These are phyloP conservation scores for Suhomyces terraborum DNA, from an alignment of 1,139 yeast genomes.

Conservation along the genomic window DNA sequence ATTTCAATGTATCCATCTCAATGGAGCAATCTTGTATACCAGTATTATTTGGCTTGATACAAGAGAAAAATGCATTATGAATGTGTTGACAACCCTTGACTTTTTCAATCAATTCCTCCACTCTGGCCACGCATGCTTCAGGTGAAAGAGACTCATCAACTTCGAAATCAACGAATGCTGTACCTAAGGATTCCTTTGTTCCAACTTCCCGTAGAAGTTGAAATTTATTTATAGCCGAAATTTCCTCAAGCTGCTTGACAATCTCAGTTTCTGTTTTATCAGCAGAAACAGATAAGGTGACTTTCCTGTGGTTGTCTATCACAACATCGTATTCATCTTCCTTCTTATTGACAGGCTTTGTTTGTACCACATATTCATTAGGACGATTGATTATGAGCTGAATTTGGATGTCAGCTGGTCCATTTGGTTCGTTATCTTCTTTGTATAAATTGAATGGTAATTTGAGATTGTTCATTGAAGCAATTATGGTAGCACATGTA, in stretches of 20 bases:
- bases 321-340: conserved; percentile 27
- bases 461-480: conserved; percentile 43
- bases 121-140: conserved; percentile 19
- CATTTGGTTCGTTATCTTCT: conserved; percentile 14
- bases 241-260: conserved; percentile 25
- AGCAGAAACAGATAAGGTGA: conserved; percentile 31
- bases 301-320: conserved; percentile 39
- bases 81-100: conserved; percentile 23
- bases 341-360: conserved; percentile 21
- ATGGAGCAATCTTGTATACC: conserved; percentile 41
- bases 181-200: conserved; percentile 40
- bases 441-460: conserved; percentile 36
- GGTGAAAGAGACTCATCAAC: conserved; percentile 20
- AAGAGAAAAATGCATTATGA: conserved; percentile 34
- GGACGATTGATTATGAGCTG: conserved; percentile 54
- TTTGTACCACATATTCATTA: conserved; percentile 57
- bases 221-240: conserved; percentile 30
- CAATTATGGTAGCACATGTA: conserved; percentile 60
- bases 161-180: conserved; percentile 43
- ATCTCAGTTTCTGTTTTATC: conserved; percentile 31
- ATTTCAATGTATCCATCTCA: conserved; percentile 33
- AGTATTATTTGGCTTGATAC: conserved; percentile 32
- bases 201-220: conserved; percentile 40
- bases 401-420: conserved; percentile 16
- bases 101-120: conserved; percentile 21